Percentiles rank a stretch among this genome's conserved stretches.
phyloP scores from a whole-genome alignment of 2,329 filamentous ascomycete genomes.

The Penicillium sp. region DNA sequence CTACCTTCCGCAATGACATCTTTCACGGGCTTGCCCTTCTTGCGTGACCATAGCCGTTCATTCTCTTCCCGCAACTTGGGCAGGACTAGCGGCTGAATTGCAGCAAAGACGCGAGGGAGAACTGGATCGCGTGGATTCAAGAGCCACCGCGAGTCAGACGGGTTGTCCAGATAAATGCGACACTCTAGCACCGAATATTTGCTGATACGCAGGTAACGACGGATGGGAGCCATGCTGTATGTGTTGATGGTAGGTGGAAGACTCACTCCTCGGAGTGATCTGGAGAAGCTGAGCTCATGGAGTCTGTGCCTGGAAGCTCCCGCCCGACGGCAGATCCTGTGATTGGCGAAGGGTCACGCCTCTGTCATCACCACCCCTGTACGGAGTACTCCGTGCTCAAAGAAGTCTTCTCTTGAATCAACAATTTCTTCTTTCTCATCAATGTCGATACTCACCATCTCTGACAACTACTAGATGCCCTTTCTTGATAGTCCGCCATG shows the following conservation, averaged over 20 bases:
- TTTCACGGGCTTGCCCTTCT: conserved; percentile 81
- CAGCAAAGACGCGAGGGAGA: conserved; percentile 81
- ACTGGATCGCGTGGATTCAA: conserved; percentile 78
- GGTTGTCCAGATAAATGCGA: conserved; percentile 93
- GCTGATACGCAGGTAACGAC: conserved; percentile 88
- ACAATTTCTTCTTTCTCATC: background rate
- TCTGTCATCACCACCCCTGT: conserved; percentile 9
- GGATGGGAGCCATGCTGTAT: conserved; percentile 78
- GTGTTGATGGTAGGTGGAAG: conserved; percentile 2
- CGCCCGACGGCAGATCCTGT: conserved; percentile 19
- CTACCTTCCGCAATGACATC: conserved; percentile 89
- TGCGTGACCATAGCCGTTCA: conserved; percentile 65
- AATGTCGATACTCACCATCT: background rate
- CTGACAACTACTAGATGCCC: background rate
- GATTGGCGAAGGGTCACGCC: conserved; percentile 26
- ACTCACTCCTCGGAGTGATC: background rate
- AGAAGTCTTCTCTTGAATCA: background rate
- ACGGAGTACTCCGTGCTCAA: background rate
- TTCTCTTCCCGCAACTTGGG: conserved; percentile 91
- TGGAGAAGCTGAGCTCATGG: conserved; percentile 20
- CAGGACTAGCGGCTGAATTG: conserved; percentile 81
- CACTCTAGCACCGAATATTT: conserved; percentile 96
- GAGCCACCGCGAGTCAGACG: conserved; percentile 80
- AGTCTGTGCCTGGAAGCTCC: conserved; percentile 22
- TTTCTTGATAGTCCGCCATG: background rate